Evolutionary conservation across 495 filamentous ascomycete genomes (phyloP).

Genomic region (Xylaria cubensis): DNA sequence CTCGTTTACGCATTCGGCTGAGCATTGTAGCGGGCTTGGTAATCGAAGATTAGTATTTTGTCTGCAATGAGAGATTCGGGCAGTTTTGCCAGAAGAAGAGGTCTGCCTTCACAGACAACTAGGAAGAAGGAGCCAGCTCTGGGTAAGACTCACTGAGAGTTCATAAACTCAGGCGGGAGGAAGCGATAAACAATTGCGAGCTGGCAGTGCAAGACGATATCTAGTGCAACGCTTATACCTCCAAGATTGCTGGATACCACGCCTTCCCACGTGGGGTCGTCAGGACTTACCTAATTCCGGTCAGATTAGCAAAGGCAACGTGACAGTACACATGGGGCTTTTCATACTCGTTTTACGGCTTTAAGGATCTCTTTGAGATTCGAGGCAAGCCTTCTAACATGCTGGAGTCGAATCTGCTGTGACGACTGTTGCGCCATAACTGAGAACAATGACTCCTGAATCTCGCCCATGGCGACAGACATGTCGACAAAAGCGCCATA

Average conservation of each 20-base stretch:
- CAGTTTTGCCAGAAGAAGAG: not conserved
- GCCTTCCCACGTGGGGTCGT: conserved; percentile 26
- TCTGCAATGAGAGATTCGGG: not conserved
- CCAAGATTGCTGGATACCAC: conserved; percentile 10
- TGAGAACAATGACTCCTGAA: conserved; percentile 34
- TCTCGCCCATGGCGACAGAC: conserved; percentile 32
- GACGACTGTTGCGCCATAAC: conserved; percentile 28
- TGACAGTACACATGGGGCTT: not conserved
- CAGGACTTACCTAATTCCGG: conserved; percentile 13
- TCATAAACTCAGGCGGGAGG: conserved; percentile 48
- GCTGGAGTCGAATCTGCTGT: conserved; percentile 29
- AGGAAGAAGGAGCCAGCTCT: not conserved
- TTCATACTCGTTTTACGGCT: conserved; percentile 23
- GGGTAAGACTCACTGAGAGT: conserved; percentile 25
- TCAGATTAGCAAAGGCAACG: conserved; percentile 15
- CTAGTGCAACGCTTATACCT: not conserved
- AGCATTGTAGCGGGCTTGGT: conserved; percentile 37
- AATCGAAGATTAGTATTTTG: not conserved
- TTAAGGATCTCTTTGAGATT: conserved; percentile 24
- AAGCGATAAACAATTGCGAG: conserved; percentile 68
- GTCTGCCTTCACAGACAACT: not conserved
- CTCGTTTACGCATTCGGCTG: conserved; percentile 63
- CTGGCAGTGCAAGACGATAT: conserved; percentile 18
- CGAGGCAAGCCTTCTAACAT: conserved; percentile 28
- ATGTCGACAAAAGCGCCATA: conserved; percentile 30